phyloP scores from a whole-genome alignment of 192 early-diverging fungal species.

The Coemansia reversa region DNA sequence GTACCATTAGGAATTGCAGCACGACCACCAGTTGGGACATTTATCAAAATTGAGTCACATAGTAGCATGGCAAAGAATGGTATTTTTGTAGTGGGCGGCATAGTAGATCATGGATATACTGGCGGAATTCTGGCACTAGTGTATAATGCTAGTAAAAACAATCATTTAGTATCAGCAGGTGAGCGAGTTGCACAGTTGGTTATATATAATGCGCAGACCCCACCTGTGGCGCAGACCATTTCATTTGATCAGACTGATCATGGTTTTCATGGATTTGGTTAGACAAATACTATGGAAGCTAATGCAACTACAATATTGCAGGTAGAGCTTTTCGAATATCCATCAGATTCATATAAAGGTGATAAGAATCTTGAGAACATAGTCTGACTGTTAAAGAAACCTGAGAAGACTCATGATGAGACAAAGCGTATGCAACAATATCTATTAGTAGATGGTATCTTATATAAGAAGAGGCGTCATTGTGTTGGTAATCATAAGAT shows the following conservation, averaged over 20 bases:
- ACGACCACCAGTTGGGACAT: neutral
- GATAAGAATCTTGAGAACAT: too few relatives aligned
- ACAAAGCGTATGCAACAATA: neutral
- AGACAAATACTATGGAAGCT: too few relatives aligned
- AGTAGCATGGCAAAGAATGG: constrained; percentile 2
- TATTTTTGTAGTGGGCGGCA: neutral
- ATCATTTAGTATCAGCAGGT: neutral
- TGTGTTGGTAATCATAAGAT: neutral
- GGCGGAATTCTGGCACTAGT: neutral
- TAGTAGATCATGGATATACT: neutral
- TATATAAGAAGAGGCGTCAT: neutral
- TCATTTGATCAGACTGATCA: too few relatives aligned
- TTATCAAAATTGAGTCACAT: neutral
- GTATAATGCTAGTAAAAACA: neutral
- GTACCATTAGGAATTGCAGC: constrained; percentile 3
- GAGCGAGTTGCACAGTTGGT: constrained; percentile 2
- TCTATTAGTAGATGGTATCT: neutral
- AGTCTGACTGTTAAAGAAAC: too few relatives aligned
- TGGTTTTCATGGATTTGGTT: too few relatives aligned
- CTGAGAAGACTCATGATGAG: too few relatives aligned
- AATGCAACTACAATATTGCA: too few relatives aligned
- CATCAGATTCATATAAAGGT: too few relatives aligned
- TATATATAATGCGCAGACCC: neutral
- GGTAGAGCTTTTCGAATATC: too few relatives aligned
- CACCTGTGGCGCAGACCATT: too few relatives aligned